Evolutionary conservation across 176 grass and related monocot species (phyloP).

Genomic region (Aegilops tauschii): DNA sequence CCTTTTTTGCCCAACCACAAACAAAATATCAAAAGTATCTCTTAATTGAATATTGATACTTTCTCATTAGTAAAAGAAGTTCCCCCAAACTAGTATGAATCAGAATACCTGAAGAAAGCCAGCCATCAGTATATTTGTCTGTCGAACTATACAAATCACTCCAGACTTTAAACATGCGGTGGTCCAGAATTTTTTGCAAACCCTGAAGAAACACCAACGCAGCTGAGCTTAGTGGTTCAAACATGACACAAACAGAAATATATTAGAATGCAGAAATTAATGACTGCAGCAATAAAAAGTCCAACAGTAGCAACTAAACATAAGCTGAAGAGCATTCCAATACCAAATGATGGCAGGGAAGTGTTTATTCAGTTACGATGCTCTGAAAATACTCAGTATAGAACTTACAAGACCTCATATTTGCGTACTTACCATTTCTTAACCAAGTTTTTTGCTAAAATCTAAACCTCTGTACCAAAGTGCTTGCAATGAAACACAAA

Average conservation of each 20-base stretch:
- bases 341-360: background rate
- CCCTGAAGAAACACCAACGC: slow-evolving; percentile 51
- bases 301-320: background rate
- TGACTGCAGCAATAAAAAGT: background rate
- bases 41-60: background rate
- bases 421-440: background rate
- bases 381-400: background rate
- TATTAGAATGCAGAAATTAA: background rate
- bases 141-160: slow-evolving; percentile 81
- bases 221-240: slow-evolving; percentile 22
- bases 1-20: background rate
- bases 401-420: background rate
- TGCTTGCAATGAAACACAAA: background rate
- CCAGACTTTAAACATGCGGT: slow-evolving; percentile 74
- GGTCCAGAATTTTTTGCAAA: slow-evolving; percentile 77
- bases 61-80: background rate
- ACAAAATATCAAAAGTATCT: background rate
- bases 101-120: slow-evolving; percentile 88
- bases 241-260: background rate
- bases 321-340: background rate
- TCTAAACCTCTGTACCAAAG: background rate
- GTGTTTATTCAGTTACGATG: slow-evolving; percentile 6
- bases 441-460: slow-evolving; percentile 12
- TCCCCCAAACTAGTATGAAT: background rate
- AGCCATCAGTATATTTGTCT: slow-evolving; percentile 76